Evolutionary conservation across 768 basidiomycete genomes (phyloP), one percentile per base, ranked within the genome.

Genomic region (Calocera viscosa): DNA sequence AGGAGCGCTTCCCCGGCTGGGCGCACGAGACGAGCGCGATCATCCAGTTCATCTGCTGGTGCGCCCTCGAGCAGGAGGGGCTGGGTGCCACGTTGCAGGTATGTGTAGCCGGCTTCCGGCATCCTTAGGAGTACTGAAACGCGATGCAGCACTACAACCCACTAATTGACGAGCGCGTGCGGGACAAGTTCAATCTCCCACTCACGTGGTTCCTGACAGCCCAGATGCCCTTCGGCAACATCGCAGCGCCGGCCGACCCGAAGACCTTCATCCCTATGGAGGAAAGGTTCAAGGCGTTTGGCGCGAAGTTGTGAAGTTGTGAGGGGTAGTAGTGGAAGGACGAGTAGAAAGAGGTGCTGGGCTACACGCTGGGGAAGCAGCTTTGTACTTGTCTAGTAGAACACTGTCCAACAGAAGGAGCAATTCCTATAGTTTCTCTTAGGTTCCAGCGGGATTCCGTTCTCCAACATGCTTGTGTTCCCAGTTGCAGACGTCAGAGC

Each of bases 41-140:
- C 68, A 68, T 74, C n/a, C 74, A 76, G 33, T 71, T 72, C 64
- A 70, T 73, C 68, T 68, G 73, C 49, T 77, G 77, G 77, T 75
- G 75, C 28, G 72, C 75, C 0, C 68, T 78, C 14, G 71, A 72
- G 41, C 67, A 67, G 22, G 76, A 76, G 49, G 76, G 76, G 11
- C 69, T 77, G 64, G 78, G 78, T 63, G 76, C 75, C 12, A 70
- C 65, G 38, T 68, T 78, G 12, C 74, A 75, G 64, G 53, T 60
- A 28, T 5, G 53, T 30, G 14, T 60, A 12, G 66, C 69, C 30
- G 63, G 49, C 63, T n/a, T 7, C 28, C 47, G 8, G 32, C 17
- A 33, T 69, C 34, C 22, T 19, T 8, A 11, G 24, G 30, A 26
- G 30, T 26, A 26, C 53, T 60, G 10, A 60, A 32, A 19, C 2